Conservation (phyloP, 345 rosid species). For the Populus alba region DNA sequence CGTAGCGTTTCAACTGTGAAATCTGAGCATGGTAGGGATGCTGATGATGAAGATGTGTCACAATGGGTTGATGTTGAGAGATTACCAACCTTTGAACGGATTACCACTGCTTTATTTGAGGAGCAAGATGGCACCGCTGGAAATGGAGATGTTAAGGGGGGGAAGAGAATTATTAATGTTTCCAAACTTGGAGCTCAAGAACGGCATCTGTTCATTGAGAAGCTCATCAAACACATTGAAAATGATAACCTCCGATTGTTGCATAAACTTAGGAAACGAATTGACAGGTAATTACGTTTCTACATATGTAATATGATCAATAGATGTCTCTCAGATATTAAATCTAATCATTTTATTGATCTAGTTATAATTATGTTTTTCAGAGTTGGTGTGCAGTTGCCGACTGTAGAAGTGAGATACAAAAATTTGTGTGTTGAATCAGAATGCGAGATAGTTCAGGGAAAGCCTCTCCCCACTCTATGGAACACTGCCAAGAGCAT, state of each 20-base stretch:
- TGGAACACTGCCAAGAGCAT: slow-evolving; percentile 54
- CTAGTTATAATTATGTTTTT: not conserved
- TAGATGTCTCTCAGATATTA: no score
- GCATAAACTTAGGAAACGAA: slow-evolving; percentile 45
- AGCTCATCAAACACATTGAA: slow-evolving; percentile 62
- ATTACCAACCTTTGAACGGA: slow-evolving; percentile 58
- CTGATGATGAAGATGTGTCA: slow-evolving; percentile 32
- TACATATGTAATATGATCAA: not conserved
- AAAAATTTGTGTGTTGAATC: slow-evolving; percentile 54
- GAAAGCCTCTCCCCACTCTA: slow-evolving; percentile 75
- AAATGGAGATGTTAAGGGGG: slow-evolving; percentile 21
- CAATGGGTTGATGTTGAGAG: slow-evolving; percentile 75
- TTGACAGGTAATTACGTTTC: slow-evolving; percentile 43
- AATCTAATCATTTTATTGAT: not conserved
- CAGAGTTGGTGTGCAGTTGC: slow-evolving; percentile 64
- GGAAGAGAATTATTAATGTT: slow-evolving; percentile 45
- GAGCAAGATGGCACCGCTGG: not conserved
- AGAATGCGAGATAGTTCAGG: slow-evolving; percentile 59
- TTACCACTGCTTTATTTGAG: slow-evolving; percentile 51
- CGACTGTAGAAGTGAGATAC: slow-evolving; percentile 64
- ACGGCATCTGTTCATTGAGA: slow-evolving; percentile 52
- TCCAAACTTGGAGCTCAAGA: slow-evolving; percentile 56
- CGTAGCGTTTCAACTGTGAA: slow-evolving; percentile 36
- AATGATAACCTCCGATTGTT: slow-evolving; percentile 61
- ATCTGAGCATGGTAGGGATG: slow-evolving; percentile 1